Conservation (phyloP, 192 early-diverging fungal genomes). For the Funneliformis mosseae region DNA sequence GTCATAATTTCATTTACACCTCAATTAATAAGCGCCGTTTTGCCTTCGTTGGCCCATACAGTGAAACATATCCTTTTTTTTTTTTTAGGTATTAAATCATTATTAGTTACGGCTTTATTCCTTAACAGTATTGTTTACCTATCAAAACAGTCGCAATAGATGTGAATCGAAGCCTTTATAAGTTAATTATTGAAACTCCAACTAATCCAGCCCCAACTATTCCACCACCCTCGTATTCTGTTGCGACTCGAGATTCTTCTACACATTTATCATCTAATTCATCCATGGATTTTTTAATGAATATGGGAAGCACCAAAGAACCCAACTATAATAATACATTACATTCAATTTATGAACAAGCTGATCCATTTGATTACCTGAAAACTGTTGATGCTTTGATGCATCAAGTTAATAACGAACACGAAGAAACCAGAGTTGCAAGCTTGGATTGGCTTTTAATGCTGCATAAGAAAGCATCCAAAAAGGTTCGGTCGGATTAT, state of each 20-base stretch:
- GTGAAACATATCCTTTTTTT: constrained; percentile 39
- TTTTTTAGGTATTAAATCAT: neutral
- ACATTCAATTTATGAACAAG: constrained; percentile 7
- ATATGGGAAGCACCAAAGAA: constrained; percentile 10
- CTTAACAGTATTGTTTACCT: constrained; percentile 16
- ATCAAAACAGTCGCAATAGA: constrained; percentile 71
- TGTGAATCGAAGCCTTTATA: constrained; percentile 78
- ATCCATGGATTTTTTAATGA: neutral
- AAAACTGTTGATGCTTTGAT: constrained; percentile 79
- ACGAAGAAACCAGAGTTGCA: constrained; percentile 90
- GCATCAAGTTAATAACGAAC: constrained; percentile 78
- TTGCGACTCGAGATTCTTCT: neutral
- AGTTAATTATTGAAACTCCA: constrained; percentile 70
- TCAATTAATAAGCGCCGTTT: constrained; percentile 74
- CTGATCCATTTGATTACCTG: constrained; percentile 84
- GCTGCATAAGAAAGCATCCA: constrained; percentile 91
- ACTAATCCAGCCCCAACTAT: constrained; percentile 15
- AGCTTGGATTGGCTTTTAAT: constrained; percentile 97
- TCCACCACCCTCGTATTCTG: neutral
- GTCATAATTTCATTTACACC: constrained; percentile 86
- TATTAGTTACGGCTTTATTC: neutral
- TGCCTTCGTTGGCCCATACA: constrained; percentile 86
- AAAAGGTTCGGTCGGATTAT: constrained; percentile 49
- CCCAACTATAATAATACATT: neutral
- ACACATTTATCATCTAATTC: constrained; percentile 11